phyloP scores from a whole-genome alignment of 1,284 basidiomycete species.

The Sporisorium sorghi region DNA sequence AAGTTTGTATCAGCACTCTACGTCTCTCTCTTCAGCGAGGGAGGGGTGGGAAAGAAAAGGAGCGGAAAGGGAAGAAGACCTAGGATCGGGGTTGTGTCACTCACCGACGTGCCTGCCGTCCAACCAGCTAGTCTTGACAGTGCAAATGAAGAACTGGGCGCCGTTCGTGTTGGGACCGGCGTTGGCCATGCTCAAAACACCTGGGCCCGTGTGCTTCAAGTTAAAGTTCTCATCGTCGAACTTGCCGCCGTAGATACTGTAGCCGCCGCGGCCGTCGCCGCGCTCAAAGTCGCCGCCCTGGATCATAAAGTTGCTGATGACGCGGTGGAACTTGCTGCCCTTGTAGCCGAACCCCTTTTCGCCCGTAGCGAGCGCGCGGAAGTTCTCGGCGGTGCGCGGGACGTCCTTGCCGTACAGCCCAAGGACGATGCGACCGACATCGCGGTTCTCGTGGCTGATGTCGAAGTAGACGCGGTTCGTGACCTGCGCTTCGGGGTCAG shows the following conservation, averaged over 20 bases:
- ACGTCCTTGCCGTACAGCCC: conserved; percentile 64
- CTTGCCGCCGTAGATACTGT: conserved; percentile 64
- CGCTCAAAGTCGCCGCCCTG: conserved; percentile 68
- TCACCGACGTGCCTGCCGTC: conserved; percentile 61
- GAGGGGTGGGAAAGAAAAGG: no score
- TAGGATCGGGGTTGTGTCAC: conserved; percentile 10
- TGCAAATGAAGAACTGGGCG: conserved; percentile 68
- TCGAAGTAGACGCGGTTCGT: conserved; percentile 66
- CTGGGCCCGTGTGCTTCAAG: conserved; percentile 62
- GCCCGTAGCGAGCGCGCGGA: conserved; percentile 64
- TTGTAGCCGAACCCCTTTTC: conserved; percentile 81
- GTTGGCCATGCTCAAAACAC: conserved; percentile 61
- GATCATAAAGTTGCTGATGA: conserved; percentile 77
- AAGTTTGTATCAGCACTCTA: conserved; percentile 72
- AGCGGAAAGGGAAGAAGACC: no score
- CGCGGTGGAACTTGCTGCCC: conserved; percentile 75
- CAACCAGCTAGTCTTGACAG: conserved; percentile 64
- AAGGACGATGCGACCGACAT: conserved; percentile 61
- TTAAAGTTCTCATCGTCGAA: conserved; percentile 65
- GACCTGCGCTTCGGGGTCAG: conserved; percentile 38
- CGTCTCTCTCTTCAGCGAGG: neutral
- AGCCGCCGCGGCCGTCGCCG: conserved; percentile 67
- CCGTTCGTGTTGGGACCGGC: conserved; percentile 71
- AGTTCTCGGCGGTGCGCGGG: conserved; percentile 66
- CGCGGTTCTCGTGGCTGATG: conserved; percentile 63